Percentiles rank a stretch among this genome's conserved stretches.
Conservation (phyloP, 805 yeast genomes). For the Suhomyces tanzawaensis region DNA sequence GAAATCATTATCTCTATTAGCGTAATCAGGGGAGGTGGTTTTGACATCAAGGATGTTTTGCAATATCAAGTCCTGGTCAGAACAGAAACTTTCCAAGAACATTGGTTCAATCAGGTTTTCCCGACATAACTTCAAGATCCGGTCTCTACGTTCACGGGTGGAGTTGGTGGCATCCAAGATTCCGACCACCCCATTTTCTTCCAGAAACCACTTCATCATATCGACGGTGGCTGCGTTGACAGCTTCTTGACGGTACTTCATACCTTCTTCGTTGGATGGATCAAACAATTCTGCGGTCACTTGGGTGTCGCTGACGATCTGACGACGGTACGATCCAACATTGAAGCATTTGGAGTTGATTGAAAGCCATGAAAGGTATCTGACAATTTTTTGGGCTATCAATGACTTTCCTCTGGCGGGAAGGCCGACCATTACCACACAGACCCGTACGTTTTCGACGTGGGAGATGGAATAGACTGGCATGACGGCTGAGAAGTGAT, state of each 20-base stretch:
- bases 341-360: constrained; percentile 84
- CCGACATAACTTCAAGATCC: constrained; percentile 60
- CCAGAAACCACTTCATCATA: constrained; percentile 82
- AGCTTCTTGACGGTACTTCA: constrained; percentile 62
- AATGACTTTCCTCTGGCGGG: constrained; percentile 94
- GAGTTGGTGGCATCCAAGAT: constrained; percentile 92
- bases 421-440: constrained; percentile 85
- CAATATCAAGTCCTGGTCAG: constrained; percentile 72
- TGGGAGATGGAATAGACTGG: constrained; percentile 58
- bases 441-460: constrained; percentile 70
- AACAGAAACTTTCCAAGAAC: constrained; percentile 90
- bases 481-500: constrained; percentile 29
- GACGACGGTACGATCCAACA: constrained; percentile 82
- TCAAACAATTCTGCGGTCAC: constrained; percentile 80
- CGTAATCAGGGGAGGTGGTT: constrained; percentile 81
- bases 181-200: constrained; percentile 84
- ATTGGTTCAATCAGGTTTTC: constrained; percentile 77
- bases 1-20: constrained; percentile 61
- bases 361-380: constrained; percentile 90
- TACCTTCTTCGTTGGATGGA: constrained; percentile 61
- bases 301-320: constrained; percentile 44
- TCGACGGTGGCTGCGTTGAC: constrained; percentile 70
- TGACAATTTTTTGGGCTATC: constrained; percentile 89
- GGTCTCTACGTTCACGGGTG: constrained; percentile 66
- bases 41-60: constrained; percentile 85